Evolutionary conservation across 106 monocot species (phyloP), one percentile per base, ranked within the genome.

Genomic region (Dioscorea alata): DNA sequence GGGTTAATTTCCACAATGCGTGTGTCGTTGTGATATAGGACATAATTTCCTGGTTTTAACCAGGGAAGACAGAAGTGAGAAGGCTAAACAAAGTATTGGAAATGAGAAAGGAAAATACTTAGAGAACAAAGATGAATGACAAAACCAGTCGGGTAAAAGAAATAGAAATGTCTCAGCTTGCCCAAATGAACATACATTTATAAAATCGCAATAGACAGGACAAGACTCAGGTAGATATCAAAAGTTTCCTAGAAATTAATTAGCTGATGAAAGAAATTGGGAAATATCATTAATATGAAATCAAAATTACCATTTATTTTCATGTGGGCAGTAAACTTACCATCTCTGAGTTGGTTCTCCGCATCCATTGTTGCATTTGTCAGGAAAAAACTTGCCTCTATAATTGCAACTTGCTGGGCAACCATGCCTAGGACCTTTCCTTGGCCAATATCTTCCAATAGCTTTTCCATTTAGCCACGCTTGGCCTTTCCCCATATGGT

Each of bases 281-380:
- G 23, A 59, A 23, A 23, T 59, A 12, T 21, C 21, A 59, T 12
- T 22, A 4, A 59, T 12, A 22, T 22, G 8, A 12, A 10, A 22
- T 21, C 23, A 59, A 4, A 59, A 8, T 24, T 23, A 59, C 22
- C 4, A 3, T 22, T 59, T 59, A 4, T 23, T 59, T 59, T 22
- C 59, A 24, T 19, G 19, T 23, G 42, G 34, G 49, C 4, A 23
- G 4, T 56, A 18, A 4, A 68, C 51, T 87, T 93, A 99, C 97
- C 97, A 99, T 99, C 87, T 87, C 65, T 99, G 92, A 17, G 97
- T 93, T 68, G 92, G 87, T 10, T 88, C 69, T 10, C 97, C 97
- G 66, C 97, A 99, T 54, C 97, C 97, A 17, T 83, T 90, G 49
- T 75, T 74, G 68, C 97, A 99, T 81, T 99, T 97, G 66, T 82